Evolutionary conservation across 2,329 filamentous ascomycete genomes (phyloP).

Genomic region (Penicillium occitanis): DNA sequence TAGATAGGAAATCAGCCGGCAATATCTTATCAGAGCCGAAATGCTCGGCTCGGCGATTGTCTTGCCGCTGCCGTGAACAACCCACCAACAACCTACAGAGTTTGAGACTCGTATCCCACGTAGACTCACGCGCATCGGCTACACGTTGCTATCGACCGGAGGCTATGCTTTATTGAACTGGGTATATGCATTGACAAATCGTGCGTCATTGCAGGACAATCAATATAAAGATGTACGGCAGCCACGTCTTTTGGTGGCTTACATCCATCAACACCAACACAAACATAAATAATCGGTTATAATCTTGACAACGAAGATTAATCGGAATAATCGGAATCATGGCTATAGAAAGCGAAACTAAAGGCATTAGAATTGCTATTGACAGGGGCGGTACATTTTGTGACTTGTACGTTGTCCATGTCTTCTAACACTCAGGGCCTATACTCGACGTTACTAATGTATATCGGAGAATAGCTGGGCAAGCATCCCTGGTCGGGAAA

Average conservation of each 20-base stretch:
- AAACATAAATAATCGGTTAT: background rate
- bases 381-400: slow-evolving; percentile 30
- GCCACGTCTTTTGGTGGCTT: slow-evolving; percentile 2
- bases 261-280: background rate
- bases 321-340: background rate
- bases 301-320: background rate
- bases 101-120: background rate
- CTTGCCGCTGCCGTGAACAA: background rate
- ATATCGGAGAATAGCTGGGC: slow-evolving; percentile 21
- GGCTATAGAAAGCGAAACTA: slow-evolving; percentile 10
- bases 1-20: background rate
- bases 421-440: background rate
- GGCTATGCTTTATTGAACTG: background rate
- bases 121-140: background rate
- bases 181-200: background rate
- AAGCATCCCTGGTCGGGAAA: slow-evolving; percentile 24
- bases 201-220: background rate
- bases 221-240: slow-evolving; percentile 2
- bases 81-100: background rate
- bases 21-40: slow-evolving; percentile 11
- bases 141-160: background rate
- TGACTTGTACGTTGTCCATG: slow-evolving; percentile 21
- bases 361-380: slow-evolving; percentile 22
- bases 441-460: background rate
- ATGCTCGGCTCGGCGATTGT: background rate